Evolutionary conservation across 2,329 filamentous ascomycete species (phyloP), one percentile per base, ranked within the genome.

Genomic region (Plectosphaerella plurivora): DNA sequence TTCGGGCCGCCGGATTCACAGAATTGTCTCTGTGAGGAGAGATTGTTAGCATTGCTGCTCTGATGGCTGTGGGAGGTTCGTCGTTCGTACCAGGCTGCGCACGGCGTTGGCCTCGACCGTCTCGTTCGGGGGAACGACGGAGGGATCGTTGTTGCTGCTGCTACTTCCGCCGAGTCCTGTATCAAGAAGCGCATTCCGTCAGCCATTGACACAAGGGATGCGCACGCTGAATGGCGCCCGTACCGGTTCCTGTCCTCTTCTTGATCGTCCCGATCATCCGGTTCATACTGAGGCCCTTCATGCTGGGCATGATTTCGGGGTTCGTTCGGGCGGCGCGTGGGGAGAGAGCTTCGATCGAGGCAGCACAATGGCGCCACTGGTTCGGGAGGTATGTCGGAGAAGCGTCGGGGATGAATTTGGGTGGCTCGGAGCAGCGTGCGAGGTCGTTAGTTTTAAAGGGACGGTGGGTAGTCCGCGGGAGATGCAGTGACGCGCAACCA

Each of bases 1-100:
- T 81, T 79, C 4, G 54, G 50, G 53, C 80, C 78, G 57, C 82
- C 84, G 48, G 88, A 87, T 71, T 93, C 87, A 76, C 90, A 95
- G 67, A 96, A 96, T 45, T 83, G 78, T 76, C 79, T 88, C 89
- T 92, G 65, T 56, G 39, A 44, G 35, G 45, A n/a, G 35, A 52
- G 2, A 58, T 20, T 44, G 41, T 44, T n/a, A 44, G 41, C 18
- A 18, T 12, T 33, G 11, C 10, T 16, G 16, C 4, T 44, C n/a
- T 18, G 41, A 18, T 16, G 41, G 35, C 37, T n/a, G 18, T 8
- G 15, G 24, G 36, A 50, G 18, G 24, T 14, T 33, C 28, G 28
- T 9, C 8, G 37, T 47, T 71, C 81, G 66, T 81, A 89, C 86
- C 69, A 90, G 84, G 64, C 77, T 86, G 60, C 82, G 79, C 49